Base-by-base conservation (phyloP, 2,329 filamentous ascomycete species). In the Aspergillus quadrilineatus region DNA sequence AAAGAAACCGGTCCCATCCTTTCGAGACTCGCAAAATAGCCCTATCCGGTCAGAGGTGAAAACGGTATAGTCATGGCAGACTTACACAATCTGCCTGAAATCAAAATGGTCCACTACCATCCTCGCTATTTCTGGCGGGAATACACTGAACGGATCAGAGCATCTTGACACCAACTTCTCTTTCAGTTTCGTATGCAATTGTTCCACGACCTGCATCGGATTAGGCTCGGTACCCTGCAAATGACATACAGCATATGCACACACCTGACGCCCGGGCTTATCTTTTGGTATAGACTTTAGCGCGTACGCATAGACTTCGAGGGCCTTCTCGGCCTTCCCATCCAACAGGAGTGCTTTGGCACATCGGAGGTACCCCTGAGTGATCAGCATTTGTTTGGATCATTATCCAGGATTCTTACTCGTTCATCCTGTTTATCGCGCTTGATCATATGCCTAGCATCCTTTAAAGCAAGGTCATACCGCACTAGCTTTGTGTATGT, bases 231-330 rank as follows among this genome's bases (percentile, higher is more conserved):
- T 22, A 48, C 10, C 10, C 28, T 44, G 37, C 36, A 45, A 14
- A 30, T 39, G 50, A n/a, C 7, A 61, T 14, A 15, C 37, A 41
- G 10, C 14, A 15, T 46, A 43, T 49, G 49, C 15, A 64, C 63
- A 55, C 47, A 73, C 73, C 58, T 63, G 63, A 53, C 68, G 66
- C 17, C 67, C 60, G 7, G 67, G 58, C 53, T 78, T 72, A 30
- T 73, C 67, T n/a, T 71, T 65, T 8, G 77, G 71, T 17, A 85
- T 73, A 45, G 73, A 77, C 58, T 80, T 81, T 60, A 86, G 70
- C n/a, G 82, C 85, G 65, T 83, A 80, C 28, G 79, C 75, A 68
- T 85, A 86, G 26, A 85, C 78, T 9, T 79, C 76, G 10, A 83
- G 63, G 5, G 85, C 85, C 26, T 77, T 78, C n/a, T 79, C 75